Base-by-base conservation (phyloP, 2,329 filamentous ascomycete genomes). In the Hypocreales sp. region DNA sequence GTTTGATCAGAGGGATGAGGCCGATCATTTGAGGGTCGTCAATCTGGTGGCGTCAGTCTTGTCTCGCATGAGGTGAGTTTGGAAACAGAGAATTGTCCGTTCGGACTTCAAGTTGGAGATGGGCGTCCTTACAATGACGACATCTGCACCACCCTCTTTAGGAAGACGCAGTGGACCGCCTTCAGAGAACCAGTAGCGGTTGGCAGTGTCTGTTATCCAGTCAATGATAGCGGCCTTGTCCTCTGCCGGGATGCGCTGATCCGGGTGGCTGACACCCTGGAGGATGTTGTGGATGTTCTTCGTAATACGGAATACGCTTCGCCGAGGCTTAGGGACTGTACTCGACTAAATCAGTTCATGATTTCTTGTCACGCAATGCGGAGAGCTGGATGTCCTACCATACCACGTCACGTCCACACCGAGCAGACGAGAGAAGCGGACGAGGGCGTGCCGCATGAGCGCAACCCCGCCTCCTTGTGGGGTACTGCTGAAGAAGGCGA, bases 241-340 rank as follows among this genome's bases (percentile, higher is more conserved):
- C 3, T 77, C 65, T 1, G 58, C 39, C 1, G 63, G 69, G 18
- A 87, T 60, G n/a, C 70, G 64, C 38, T 80, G 66, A 3, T 68
- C 64, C 0, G 71, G 67, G 15, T 64, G 59, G 22, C 72, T 72
- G 22, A 86, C 80, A 7, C 80, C 81, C 53, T 90, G 81, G 3
- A 90, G 69, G 36, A 87, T 86, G 51, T 90, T 90, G 66, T 90
- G 81, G 40, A 84, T 79, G 38, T 78, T 84, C 55, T 90, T 90
- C 38, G 81, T 90, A 50, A 82, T 77, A 27, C 79, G 66, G 51
- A 90, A 90, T 8, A 87, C 72, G 11, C 78, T 74, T 4, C 79
- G 79, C 27, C 77, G 73, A 14, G 81, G 79, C 47, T 82, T 83
- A 6, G 81, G 81, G 1, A 87, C 80, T 64, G 15, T 18, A 15